These are phyloP conservation scores for Magnolia sinica DNA, from an alignment of 164 flowering plant species.

Conservation along the genomic window DNA sequence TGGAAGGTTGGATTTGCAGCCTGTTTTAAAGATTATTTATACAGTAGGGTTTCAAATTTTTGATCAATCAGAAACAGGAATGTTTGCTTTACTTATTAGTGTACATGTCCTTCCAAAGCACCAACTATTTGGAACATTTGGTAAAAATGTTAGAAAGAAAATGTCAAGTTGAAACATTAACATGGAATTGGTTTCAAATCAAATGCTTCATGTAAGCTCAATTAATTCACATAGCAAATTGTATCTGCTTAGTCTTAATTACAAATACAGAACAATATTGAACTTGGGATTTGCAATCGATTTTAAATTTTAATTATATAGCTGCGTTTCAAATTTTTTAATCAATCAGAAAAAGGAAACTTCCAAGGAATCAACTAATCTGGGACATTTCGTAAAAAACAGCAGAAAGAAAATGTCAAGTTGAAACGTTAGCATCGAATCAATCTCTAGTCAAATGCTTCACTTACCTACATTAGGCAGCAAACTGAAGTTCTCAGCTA, in stretches of 20 bases:
- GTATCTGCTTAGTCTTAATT: no score
- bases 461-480: neutral
- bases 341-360: no score
- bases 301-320: no score
- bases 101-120: neutral
- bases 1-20: no score
- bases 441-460: neutral
- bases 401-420: neutral
- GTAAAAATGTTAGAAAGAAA: neutral
- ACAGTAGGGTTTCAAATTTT: no score
- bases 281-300: no score
- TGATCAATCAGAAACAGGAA: no score
- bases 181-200: neutral
- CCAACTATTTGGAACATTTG: neutral
- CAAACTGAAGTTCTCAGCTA: constrained; percentile 1
- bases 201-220: neutral
- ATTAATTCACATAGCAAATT: no score
- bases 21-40: no score
- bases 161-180: neutral
- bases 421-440: neutral
- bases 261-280: no score
- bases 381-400: neutral
- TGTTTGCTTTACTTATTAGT: no score
- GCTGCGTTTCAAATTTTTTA: no score
- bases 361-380: neutral